phyloP scores from a whole-genome alignment of 768 basidiomycete genomes.

The Lepiota subincarnata region DNA sequence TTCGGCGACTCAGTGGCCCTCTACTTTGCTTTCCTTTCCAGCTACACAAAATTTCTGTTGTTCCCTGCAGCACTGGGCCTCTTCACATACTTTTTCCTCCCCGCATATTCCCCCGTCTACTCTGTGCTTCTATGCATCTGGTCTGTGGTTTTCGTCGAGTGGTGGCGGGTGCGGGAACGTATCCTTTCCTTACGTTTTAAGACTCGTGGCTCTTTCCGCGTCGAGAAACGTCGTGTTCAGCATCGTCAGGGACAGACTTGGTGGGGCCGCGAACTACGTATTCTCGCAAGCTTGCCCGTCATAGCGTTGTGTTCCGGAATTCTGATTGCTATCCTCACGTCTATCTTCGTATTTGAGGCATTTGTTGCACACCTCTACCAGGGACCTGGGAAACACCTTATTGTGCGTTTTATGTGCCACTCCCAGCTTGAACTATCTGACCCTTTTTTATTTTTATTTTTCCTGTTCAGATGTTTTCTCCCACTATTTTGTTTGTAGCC shows the following conservation, averaged over 20 bases:
- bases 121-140: conserved; percentile 76
- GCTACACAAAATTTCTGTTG: conserved; percentile 76
- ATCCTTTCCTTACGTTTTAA: conserved; percentile 81
- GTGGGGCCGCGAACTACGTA: conserved; percentile 71
- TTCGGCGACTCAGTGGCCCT: conserved; percentile 82
- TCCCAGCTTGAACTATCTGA: not conserved
- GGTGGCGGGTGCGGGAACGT: conserved; percentile 86
- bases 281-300: conserved; percentile 65
- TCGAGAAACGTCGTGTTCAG: conserved; percentile 67
- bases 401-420: conserved; percentile 49
- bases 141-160: conserved; percentile 84
- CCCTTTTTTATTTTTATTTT: too few relatives aligned
- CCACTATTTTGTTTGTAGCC: conserved; percentile 78
- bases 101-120: conserved; percentile 74
- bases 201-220: conserved; percentile 69
- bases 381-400: conserved; percentile 74
- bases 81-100: conserved; percentile 63
- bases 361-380: conserved; percentile 87
- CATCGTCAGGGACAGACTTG: conserved; percentile 55
- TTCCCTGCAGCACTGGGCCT: conserved; percentile 73
- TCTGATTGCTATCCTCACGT: conserved; percentile 68
- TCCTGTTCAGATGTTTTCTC: conserved; percentile 58
- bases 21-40: conserved; percentile 85
- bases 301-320: conserved; percentile 69
- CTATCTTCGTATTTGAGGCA: conserved; percentile 84